Conservation (phyloP, 257 asterid species). For the Echium plantagineum region DNA sequence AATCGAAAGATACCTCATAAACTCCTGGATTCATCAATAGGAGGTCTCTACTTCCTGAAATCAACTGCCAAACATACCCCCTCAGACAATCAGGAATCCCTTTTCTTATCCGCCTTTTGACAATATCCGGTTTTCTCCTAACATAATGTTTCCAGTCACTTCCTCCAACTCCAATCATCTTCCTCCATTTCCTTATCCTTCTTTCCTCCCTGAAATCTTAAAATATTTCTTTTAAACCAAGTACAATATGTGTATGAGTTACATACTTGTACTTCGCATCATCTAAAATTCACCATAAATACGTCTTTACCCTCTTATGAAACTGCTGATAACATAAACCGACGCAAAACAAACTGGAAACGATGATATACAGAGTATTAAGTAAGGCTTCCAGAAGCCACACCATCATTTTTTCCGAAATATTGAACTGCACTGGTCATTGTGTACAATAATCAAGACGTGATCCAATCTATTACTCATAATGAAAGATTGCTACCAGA, state of each 20-base stretch:
- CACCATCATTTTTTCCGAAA: neutral
- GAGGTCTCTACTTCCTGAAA: slow-evolving; percentile 98
- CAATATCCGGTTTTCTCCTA: slow-evolving; percentile 88
- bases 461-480: too few relatives aligned
- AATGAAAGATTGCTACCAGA: neutral
- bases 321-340: neutral
- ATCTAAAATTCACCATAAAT: neutral
- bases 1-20: slow-evolving; percentile 46
- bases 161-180: slow-evolving; percentile 98
- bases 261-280: neutral
- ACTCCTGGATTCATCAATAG: slow-evolving; percentile 96
- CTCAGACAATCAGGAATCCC: slow-evolving; percentile 98
- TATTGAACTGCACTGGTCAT: neutral
- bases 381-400: too few relatives aligned
- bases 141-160: slow-evolving; percentile 97
- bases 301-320: neutral
- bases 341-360: neutral
- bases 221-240: neutral
- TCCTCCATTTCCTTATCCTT: slow-evolving; percentile 93
- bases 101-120: slow-evolving; percentile 89
- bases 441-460: too few relatives aligned
- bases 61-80: slow-evolving; percentile 96
- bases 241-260: neutral
- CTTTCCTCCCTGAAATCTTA: slow-evolving; percentile 61
- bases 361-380: neutral